Evolutionary conservation across 352 stramenopile genomes (phyloP), one percentile per base, ranked within the genome.

Genomic region (Elongisporangium prolatum): DNA sequence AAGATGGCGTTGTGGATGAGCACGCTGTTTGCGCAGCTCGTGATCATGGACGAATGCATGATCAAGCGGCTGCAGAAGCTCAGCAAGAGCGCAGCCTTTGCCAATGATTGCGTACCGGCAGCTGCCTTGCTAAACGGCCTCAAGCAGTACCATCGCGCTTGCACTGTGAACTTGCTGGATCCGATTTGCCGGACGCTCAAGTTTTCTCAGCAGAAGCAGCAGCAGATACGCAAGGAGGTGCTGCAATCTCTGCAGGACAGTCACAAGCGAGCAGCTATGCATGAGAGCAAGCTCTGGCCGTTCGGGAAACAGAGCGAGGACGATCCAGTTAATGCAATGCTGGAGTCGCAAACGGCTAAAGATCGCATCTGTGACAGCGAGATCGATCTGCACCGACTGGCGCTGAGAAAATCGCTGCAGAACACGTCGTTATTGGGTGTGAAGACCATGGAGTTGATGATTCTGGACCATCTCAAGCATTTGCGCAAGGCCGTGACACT

Each of bases 381-480:
- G 24, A 34, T 34, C 24, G 24, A 34, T 7, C 20, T 68, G 24
- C 75, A 88, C 48, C 56, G 58, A 1, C 54, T 59, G n/a, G 77
- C 82, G 20, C 72, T 73, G 52, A 14, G 61, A 8, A 51, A 40
- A 16, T 78, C 69, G 4, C 65, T 85, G 10, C 28, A 69, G 11
- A 67, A 71, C 20, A 80, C 75, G n/a, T 70, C 71, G 20, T 57
- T 54, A 2, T 56, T 84, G 21, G 59, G 66, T 0, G 69, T 84
- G 17, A 84, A 82, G 51, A 88, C 77, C 17, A 75, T 88, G 73
- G 73, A 88, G 28, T 48, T 85, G 2, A 79, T 88, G 73, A 64
- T 81, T 25, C 59, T 73, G 44, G 77, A 84, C 37, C 72, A 77
- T 48, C 20, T 75, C 21, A 88, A 88, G 61, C 72, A 76, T 17